phyloP scores from a whole-genome alignment of 106 monocot species.

The Dioscorea zingiberensis region DNA sequence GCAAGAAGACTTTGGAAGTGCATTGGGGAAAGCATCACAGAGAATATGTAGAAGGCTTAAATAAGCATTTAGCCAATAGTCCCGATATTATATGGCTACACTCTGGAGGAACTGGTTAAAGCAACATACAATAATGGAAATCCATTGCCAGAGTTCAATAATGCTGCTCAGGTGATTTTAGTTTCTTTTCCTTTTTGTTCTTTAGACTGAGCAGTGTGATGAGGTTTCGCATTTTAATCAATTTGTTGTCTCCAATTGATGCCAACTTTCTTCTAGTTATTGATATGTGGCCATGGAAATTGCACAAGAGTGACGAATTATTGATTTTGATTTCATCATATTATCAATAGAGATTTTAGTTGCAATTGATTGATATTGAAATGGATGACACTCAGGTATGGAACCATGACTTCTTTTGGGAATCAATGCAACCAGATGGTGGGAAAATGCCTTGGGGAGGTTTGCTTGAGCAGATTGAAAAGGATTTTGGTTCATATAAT shows the following conservation, averaged over 20 bases:
- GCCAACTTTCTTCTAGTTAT: background rate
- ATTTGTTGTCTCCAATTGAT: too few species aligned
- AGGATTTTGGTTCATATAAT: conserved; percentile 83
- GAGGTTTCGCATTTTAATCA: too few species aligned
- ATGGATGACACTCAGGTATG: conserved; percentile 41
- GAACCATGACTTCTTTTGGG: conserved; percentile 99
- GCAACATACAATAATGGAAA: conserved; percentile 90
- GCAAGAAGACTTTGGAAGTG: conserved; percentile 71
- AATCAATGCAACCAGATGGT: conserved; percentile 92
- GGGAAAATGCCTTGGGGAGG: conserved; percentile 64
- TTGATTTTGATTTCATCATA: background rate
- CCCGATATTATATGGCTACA: conserved; percentile 66
- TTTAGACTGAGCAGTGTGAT: too few species aligned
- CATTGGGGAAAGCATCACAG: conserved; percentile 88
- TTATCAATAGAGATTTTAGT: background rate
- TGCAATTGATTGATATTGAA: background rate
- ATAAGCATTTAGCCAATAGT: conserved; percentile 70
- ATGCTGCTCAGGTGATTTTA: conserved; percentile 65
- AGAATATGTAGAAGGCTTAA: conserved; percentile 72
- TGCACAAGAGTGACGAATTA: background rate
- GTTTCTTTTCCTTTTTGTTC: background rate
- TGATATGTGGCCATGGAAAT: background rate
- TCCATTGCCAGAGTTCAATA: conserved; percentile 88
- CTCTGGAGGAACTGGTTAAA: conserved; percentile 83
- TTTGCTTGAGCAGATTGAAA: conserved; percentile 83